Evolutionary conservation across 1,284 basidiomycete genomes (phyloP), one percentile per base, ranked within the genome.

Genomic region (Irpex lacteus): DNA sequence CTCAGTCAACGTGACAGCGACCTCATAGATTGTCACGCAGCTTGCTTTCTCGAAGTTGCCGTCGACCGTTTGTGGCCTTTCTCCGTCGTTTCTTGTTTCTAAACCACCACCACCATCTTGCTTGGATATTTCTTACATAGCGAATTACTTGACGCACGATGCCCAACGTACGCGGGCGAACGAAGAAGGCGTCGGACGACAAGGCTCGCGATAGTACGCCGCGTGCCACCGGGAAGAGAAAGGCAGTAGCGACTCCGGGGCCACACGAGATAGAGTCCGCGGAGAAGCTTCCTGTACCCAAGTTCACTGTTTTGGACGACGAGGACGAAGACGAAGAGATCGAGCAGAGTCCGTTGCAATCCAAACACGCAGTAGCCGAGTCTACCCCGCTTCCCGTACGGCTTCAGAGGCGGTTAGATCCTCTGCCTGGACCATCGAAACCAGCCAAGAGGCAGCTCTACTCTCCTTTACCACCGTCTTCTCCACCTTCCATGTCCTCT

Each of bases 381-480:
- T 62, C 61, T 11, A 56, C 54, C 2, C 34, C 54, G 26, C 54
- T 32, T 56, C 54, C 54, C 37, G 19, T 15, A 3, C 54, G 21
- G 7, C 54, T 11, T 18, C 34, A 32, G 15, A 19, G 54, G 2
- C 26, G 34, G n/a, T 56, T 56, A 21, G 54, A 11, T 2, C 9
- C 54, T 19, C 54, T 34, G 11, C 54, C 54, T 34, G 54, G 54
- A 11, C 54, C 63, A 18, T 21, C 54, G 21, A 61, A 18, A 4
- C 59, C 62, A 13, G 18, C 52, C 11, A 36, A 15, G 11, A 53
- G 18, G 44, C 59, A 36, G 21, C 26, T 53, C 8, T 40, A 60
- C 11, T 69, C 68, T 8, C 68, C 68, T 32, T 63, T 69, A 2
- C 68, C 68, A 15, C 68, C 68, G 3, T 69, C 68, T 5, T 67